These are phyloP conservation scores for Obba rivulosa DNA, from an alignment of 768 basidiomycete species.

Conservation along the genomic window DNA sequence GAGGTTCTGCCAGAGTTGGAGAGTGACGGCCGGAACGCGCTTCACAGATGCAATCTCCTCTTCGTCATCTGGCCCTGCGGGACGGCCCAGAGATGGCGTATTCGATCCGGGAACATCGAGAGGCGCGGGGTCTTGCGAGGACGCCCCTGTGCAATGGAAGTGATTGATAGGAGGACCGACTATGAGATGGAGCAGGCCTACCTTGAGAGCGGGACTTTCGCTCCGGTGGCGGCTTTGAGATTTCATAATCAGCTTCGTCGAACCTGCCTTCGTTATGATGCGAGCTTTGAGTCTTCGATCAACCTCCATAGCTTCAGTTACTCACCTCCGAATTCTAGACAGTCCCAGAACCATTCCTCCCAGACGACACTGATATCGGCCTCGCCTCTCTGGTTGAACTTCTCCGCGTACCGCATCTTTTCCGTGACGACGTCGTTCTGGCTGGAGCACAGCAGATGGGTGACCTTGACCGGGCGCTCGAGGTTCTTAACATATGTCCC, in stretches of 20 bases:
- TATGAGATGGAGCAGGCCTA: constrained; percentile 4
- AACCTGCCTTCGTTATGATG: constrained; percentile 43
- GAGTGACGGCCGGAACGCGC: constrained; percentile 55
- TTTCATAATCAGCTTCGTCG: constrained; percentile 56
- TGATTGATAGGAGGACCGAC: neutral
- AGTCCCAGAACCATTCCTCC: constrained; percentile 99
- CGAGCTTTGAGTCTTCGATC: neutral
- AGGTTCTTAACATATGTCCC: constrained; percentile 73
- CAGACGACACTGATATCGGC: constrained; percentile 77
- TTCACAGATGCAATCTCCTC: constrained; percentile 54
- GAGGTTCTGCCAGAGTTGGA: constrained; percentile 68
- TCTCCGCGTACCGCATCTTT: constrained; percentile 76
- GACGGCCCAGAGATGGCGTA: too few species aligned
- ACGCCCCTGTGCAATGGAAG: neutral
- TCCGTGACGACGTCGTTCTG: constrained; percentile 43
- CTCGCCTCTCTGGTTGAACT: constrained; percentile 65
- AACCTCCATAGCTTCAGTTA: neutral
- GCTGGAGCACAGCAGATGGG: constrained; percentile 76
- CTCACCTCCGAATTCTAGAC: constrained; percentile 53
- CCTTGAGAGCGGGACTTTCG: constrained; percentile 32
- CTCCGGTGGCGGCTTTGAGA: constrained; percentile 55
- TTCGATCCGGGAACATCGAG: constrained; percentile 10
- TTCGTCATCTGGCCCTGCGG: constrained; percentile 32
- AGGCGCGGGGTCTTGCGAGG: constrained; percentile 16
- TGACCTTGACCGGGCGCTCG: constrained; percentile 73